These are phyloP conservation scores for Viola odorata DNA, from an alignment of 345 rosid genomes.

Conservation along the genomic window DNA sequence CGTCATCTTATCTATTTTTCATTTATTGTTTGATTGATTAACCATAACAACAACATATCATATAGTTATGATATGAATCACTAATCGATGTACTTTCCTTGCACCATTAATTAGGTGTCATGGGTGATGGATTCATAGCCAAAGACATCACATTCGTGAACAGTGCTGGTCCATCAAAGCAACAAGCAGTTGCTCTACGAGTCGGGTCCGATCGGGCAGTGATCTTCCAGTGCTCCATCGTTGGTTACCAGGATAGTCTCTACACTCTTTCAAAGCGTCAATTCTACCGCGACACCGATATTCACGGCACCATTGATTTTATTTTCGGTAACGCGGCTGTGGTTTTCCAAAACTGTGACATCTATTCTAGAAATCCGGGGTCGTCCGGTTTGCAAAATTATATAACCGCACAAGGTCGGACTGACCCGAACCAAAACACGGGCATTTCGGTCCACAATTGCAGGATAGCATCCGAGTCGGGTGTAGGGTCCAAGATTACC, in stretches of 20 bases:
- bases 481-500: not conserved
- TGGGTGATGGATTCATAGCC: conserved; percentile 34
- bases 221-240: conserved; percentile 32
- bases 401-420: conserved; percentile 34
- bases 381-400: not conserved
- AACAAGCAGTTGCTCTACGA: conserved; percentile 22
- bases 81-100: not conserved
- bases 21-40: no score
- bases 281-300: conserved; percentile 43
- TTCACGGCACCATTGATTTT: conserved; percentile 39
- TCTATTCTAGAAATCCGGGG: conserved; percentile 1
- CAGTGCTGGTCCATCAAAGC: conserved; percentile 22
- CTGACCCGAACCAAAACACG: conserved; percentile 22
- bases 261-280: conserved; percentile 38
- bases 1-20: no score
- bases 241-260: conserved; percentile 40
- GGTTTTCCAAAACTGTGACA: conserved; percentile 25
- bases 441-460: conserved; percentile 32
- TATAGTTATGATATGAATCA: no score
- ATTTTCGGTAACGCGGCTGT: conserved; percentile 23
- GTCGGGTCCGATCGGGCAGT: conserved; percentile 35
- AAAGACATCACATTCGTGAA: conserved; percentile 19
- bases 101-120: conserved; percentile 24
- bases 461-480: not conserved
- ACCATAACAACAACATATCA: no score